Percentiles rank a stretch among this genome's conserved stretches.
These are phyloP conservation scores for Tympanopsis confertula DNA, from an alignment of 2,329 filamentous ascomycete genomes.

Conservation along the genomic window DNA sequence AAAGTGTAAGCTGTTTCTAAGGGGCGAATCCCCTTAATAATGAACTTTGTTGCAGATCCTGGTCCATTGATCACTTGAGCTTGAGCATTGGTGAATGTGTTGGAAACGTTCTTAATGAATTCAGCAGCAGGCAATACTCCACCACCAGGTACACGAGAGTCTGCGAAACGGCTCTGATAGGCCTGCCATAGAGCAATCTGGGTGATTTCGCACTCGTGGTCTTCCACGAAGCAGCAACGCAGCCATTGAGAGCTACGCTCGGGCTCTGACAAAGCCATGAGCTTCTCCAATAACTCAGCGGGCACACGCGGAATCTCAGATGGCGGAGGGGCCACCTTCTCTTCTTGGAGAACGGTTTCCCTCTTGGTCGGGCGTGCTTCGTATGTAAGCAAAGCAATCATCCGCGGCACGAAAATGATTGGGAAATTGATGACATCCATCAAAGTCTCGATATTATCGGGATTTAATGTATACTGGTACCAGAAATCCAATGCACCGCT, in stretches of 20 bases:
- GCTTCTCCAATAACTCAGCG: not conserved
- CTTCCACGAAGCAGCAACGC: conserved; percentile 1
- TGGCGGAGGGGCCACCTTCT: conserved; percentile 1
- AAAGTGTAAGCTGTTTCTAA: conserved; percentile 25
- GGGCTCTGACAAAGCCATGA: not conserved
- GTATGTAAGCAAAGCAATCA: not conserved
- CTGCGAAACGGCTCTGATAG: conserved; percentile 1
- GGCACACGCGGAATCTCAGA: not conserved
- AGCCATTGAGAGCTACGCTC: conserved; percentile 1
- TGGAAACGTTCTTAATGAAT: conserved; percentile 1
- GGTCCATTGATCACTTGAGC: conserved; percentile 1
- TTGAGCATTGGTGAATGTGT: not conserved
- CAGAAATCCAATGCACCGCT: conserved; percentile 1
- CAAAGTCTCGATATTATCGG: not conserved
- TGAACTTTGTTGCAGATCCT: not conserved
- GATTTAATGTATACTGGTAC: not conserved
- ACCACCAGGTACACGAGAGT: not conserved
- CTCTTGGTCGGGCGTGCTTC: not conserved
- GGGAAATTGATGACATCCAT: not conserved
- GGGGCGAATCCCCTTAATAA: conserved; percentile 1
- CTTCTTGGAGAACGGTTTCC: conserved; percentile 1
- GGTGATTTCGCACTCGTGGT: not conserved
- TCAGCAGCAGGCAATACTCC: not conserved
- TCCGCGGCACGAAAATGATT: not conserved
- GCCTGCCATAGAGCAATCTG: conserved; percentile 1